Evolutionary conservation across 768 basidiomycete genomes (phyloP).

Genomic region (Podaxis sp.): DNA sequence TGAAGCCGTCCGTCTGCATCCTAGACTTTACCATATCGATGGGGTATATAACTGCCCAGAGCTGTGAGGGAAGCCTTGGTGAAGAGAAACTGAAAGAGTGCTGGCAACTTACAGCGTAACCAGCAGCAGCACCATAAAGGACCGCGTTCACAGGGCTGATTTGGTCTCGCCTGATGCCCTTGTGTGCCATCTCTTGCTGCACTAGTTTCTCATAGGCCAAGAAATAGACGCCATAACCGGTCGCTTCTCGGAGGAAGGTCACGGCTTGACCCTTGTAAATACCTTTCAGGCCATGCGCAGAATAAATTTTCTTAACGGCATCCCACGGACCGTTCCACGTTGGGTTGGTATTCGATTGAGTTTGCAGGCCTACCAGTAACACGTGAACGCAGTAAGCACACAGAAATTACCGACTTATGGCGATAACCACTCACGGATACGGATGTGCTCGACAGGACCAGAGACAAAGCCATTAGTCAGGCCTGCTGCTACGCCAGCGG

Average conservation of each 20-base stretch:
- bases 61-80: slow-evolving; percentile 32
- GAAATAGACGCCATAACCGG: slow-evolving; percentile 88
- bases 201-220: slow-evolving; percentile 89
- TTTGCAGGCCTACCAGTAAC: slow-evolving; percentile 69
- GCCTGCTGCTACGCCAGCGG: slow-evolving; percentile 81
- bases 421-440: slow-evolving; percentile 65
- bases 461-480: slow-evolving; percentile 90
- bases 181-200: slow-evolving; percentile 76
- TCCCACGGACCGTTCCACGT: slow-evolving; percentile 82
- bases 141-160: slow-evolving; percentile 75
- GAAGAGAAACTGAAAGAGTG: not conserved
- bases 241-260: slow-evolving; percentile 79
- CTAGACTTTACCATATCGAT: slow-evolving; percentile 96
- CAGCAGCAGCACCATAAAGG: slow-evolving; percentile 87
- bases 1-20: slow-evolving; percentile 92
- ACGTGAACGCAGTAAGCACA: not conserved
- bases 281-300: slow-evolving; percentile 70
- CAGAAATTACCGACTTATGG: slow-evolving; percentile 6
- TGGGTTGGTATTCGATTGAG: slow-evolving; percentile 75
- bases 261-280: slow-evolving; percentile 92
- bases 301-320: slow-evolving; percentile 81
- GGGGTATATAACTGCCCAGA: slow-evolving; percentile 93
- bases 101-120: slow-evolving; percentile 68
- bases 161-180: slow-evolving; percentile 69
- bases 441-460: slow-evolving; percentile 95